A percentile compares a stretch with the other conserved stretches of the same genome.
phyloP scores from a whole-genome alignment of 768 basidiomycete species.

The Fibroporia radiculosa region DNA sequence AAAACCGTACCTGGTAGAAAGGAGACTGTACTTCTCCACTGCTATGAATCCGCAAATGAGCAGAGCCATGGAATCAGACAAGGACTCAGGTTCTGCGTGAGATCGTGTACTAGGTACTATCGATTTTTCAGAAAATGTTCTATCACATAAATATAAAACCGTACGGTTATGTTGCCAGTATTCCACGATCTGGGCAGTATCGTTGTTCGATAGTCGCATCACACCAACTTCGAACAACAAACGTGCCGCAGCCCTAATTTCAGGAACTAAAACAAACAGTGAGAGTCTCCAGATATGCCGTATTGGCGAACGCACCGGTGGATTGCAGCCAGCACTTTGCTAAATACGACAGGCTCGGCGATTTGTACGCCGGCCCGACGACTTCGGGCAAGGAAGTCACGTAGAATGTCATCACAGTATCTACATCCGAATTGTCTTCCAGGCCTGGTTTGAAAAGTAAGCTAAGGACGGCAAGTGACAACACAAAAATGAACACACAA shows the following conservation, averaged over 20 bases:
- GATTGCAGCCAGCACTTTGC: constrained; percentile 72
- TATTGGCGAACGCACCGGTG: constrained; percentile 41
- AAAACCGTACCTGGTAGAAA: constrained; percentile 56
- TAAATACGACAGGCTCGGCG: constrained; percentile 67
- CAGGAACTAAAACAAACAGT: constrained; percentile 34
- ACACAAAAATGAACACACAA: constrained; percentile 1
- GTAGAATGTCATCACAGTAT: constrained; percentile 76
- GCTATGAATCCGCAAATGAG: constrained; percentile 82
- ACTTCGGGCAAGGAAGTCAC: constrained; percentile 56
- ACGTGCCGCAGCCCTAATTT: constrained; percentile 71
- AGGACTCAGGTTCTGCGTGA: constrained; percentile 49
- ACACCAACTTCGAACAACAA: constrained; percentile 74
- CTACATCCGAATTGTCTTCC: constrained; percentile 67
- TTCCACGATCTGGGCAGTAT: constrained; percentile 50
- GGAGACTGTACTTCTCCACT: constrained; percentile 65
- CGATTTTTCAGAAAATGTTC: too few species aligned
- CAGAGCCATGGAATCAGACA: constrained; percentile 58
- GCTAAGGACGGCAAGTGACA: background rate
- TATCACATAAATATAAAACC: constrained; percentile 12
- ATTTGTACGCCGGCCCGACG: constrained; percentile 52
- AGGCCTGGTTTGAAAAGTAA: constrained; percentile 1
- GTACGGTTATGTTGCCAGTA: constrained; percentile 59
- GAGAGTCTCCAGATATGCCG: background rate
- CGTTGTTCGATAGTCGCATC: constrained; percentile 57
- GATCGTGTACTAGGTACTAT: constrained; percentile 59